A percentile compares a stretch with the other conserved stretches of the same genome.
Conservation (phyloP, 495 filamentous ascomycete species). For the Penicillium mononematosum region DNA sequence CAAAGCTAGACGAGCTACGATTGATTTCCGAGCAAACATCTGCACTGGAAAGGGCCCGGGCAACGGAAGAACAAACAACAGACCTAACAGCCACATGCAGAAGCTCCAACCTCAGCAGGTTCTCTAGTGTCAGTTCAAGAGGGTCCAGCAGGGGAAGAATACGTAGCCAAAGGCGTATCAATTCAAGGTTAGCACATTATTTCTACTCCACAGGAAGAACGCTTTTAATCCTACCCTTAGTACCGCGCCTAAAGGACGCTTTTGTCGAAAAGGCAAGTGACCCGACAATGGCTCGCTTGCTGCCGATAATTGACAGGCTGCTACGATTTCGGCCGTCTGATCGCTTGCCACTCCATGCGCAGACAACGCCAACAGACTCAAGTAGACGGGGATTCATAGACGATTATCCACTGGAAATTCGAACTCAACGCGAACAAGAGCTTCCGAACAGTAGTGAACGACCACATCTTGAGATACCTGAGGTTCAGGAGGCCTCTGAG, state of each 20-base stretch:
- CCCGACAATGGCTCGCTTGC: background rate
- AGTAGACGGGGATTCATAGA: too few relatives aligned
- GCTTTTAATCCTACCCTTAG: background rate
- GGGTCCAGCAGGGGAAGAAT: background rate
- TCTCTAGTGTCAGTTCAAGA: background rate
- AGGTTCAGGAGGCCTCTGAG: background rate
- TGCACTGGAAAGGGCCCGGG: background rate
- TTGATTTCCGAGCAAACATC: background rate
- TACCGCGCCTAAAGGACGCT: background rate
- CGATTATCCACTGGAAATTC: background rate
- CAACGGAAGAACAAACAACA: background rate
- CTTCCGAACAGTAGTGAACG: background rate
- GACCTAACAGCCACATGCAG: background rate
- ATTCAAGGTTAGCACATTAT: background rate
- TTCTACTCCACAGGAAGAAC: background rate
- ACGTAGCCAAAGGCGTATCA: background rate
- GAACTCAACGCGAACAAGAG: background rate
- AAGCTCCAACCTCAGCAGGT: background rate
- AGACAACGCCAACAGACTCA: too few relatives aligned
- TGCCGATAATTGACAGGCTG: background rate
- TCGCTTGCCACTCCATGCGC: background rate
- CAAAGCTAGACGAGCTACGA: background rate
- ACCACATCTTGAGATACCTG: background rate
- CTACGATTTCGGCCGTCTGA: background rate
- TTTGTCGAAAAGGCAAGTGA: background rate